phyloP scores from a whole-genome alignment of 2,329 filamentous ascomycete species.

The Lachnellula hyalina region DNA sequence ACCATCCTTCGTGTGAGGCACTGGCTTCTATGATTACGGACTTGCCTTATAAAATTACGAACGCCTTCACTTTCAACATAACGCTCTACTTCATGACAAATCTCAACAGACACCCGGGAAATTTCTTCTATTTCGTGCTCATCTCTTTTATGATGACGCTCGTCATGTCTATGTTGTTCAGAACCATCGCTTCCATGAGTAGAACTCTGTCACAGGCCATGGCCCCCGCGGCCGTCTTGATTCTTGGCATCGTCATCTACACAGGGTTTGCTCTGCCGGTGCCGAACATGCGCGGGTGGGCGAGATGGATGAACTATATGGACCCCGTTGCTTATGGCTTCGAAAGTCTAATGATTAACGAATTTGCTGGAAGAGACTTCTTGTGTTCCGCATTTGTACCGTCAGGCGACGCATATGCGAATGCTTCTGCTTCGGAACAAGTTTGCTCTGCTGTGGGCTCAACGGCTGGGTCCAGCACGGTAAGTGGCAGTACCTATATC shows the following conservation, averaged over 20 bases:
- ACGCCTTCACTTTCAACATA: constrained; percentile 72
- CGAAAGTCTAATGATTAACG: constrained; percentile 75
- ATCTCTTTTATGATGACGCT: constrained; percentile 19
- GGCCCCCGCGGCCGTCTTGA: constrained; percentile 51
- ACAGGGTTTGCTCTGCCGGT: constrained; percentile 39
- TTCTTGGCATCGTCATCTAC: constrained; percentile 22
- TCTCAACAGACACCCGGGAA: constrained; percentile 54
- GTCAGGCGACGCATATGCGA: constrained; percentile 8
- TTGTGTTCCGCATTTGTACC: constrained; percentile 19
- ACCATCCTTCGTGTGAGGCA: constrained; percentile 85
- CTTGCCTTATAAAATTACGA: constrained; percentile 73
- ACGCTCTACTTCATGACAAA: constrained; percentile 84
- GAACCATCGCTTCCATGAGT: constrained; percentile 69
- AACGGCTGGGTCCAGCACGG: constrained; percentile 42
- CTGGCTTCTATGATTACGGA: constrained; percentile 82
- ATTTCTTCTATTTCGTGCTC: constrained; percentile 72
- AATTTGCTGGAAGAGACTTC: constrained; percentile 42
- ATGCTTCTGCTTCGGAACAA: constrained; percentile 8
- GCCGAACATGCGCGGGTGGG: constrained; percentile 69
- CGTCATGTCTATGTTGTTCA: constrained; percentile 81
- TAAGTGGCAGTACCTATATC: constrained; percentile 55
- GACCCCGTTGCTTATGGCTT: constrained; percentile 65
- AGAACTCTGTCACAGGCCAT: constrained; percentile 62
- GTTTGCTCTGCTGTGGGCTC: constrained; percentile 56
- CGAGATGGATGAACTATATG: constrained; percentile 70